Evolutionary conservation across 148 eudicot species (phyloP), one percentile per base, ranked within the genome.

Genomic region (Rhododendron griersonianum): DNA sequence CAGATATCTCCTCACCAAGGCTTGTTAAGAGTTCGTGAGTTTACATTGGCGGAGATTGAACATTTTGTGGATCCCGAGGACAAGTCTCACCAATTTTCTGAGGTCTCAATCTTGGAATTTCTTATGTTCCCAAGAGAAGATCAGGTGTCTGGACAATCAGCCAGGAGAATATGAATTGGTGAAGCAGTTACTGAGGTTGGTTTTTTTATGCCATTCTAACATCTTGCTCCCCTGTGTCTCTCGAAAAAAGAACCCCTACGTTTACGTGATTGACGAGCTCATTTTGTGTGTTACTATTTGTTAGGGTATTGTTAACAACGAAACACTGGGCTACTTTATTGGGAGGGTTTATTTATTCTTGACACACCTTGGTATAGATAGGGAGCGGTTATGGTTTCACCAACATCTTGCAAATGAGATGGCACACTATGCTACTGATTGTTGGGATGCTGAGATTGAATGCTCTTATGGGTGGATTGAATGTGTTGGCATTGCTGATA

Each of bases 361-460:
- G 79, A 93, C 97, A 84, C 85, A 90, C 80, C 93, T 96, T 84
- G 99, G 99, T 59, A 96, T 96, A 87, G 98, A 96, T 87, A n/a
- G n/a, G 89, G 96, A 94, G 25, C 93, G 96, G 11, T 83, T 96
- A 81, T 91, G 98, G 41, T 96, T 96, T 82, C 93, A 98, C 80
- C 99, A 96, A 81, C 99, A 96, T 92, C 94, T 96, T 84, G 96
- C 98, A 86, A 96, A 96, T 92, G 99, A 96, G 91, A 96, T 96
- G 99, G 98, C 99, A 88, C 99, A 96, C 86, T 96, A 96, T 94
- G 99, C 98, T 87, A 95, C 98, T 41, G 99, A 96, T 88, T 96
- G 99, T 88, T 96, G 98, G 99, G 99, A 96, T 92, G 99, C 99
- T 83, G 99, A 96, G 87, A 96, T 96, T 82, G 98, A 96, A 87